Conservation (phyloP, 345 rosid species). For the Erucastrum elatum region DNA sequence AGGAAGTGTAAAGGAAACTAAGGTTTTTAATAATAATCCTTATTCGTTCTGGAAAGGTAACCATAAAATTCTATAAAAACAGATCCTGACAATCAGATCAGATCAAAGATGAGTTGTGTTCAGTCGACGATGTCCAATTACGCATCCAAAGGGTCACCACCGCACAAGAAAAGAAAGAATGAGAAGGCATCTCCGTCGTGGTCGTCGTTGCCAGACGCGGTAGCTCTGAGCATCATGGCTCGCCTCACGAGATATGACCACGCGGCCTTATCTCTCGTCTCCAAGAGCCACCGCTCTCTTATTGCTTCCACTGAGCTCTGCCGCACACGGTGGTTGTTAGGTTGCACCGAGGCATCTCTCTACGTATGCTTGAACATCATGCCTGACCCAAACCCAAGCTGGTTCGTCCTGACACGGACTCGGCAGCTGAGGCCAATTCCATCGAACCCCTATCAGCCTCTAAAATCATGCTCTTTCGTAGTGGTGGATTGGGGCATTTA, state of each 20-base stretch:
- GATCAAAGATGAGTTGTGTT: not conserved
- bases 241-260: not conserved
- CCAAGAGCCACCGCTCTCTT: not conserved
- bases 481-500: not conserved
- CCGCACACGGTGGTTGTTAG: not conserved
- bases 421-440: not conserved
- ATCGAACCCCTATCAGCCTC: not conserved
- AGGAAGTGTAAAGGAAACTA: no score
- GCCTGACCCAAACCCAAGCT: not conserved
- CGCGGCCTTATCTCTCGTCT: not conserved
- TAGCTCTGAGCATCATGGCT: not conserved
- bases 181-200: not conserved
- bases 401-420: not conserved
- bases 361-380: not conserved
- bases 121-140: not conserved
- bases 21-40: constrained; percentile 10
- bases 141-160: not conserved
- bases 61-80: not conserved
- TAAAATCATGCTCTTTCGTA: not conserved
- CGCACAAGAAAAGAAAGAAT: not conserved
- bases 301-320: not conserved
- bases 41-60: not conserved
- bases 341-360: not conserved
- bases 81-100: no score
- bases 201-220: not conserved